Percentiles rank a stretch among this genome's conserved stretches.
Evolutionary conservation across 1,139 yeast species (phyloP).

Genomic region (Kazachstania sp.): DNA sequence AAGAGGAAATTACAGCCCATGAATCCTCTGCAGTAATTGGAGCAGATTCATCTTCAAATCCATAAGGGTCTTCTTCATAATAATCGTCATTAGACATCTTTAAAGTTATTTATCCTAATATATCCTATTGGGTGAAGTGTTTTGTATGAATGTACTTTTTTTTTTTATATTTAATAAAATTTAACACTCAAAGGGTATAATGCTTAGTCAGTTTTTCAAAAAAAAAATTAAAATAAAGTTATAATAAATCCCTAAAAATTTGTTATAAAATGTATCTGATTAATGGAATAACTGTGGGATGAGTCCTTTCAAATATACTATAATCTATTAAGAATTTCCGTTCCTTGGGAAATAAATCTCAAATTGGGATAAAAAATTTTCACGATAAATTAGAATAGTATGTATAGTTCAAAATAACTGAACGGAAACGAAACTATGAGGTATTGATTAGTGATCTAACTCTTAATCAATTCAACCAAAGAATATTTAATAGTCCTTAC

Average conservation of each 20-base stretch:
- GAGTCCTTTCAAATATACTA: no score
- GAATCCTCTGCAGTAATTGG: constrained; percentile 96
- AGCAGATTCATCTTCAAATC: constrained; percentile 51
- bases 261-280: no score
- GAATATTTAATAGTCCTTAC: neutral
- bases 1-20: constrained; percentile 96
- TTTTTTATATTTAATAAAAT: neutral
- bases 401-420: neutral
- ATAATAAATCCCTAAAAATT: neutral
- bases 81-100: constrained; percentile 22
- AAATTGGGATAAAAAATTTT: neutral
- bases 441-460: neutral
- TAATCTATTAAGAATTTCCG: no score
- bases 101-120: neutral
- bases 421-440: neutral
- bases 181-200: neutral
- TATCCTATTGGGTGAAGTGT: neutral
- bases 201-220: neutral
- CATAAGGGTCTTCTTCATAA: constrained; percentile 51
- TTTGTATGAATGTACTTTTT: neutral
- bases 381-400: neutral
- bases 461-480: neutral
- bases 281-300: no score
- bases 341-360: no score
- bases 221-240: neutral